Conservation (phyloP, 768 basidiomycete genomes). For the Termitomyces sp. region DNA sequence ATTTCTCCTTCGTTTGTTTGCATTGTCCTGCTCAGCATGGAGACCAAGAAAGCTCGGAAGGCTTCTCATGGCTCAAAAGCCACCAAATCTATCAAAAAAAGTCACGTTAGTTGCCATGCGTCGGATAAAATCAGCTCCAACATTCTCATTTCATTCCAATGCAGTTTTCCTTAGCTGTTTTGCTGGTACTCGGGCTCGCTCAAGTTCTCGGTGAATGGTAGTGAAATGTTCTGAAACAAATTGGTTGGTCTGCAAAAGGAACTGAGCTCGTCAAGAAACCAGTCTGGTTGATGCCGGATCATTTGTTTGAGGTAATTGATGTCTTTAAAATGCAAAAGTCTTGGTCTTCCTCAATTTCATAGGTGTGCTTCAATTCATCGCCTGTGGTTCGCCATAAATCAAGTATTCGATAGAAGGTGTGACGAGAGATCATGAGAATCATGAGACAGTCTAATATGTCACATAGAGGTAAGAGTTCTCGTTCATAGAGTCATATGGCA, state of each 20-base stretch:
- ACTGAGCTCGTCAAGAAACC: no score
- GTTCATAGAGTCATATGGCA: no score
- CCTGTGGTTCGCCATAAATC: no score
- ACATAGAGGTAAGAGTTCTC: no score
- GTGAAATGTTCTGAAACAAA: background rate
- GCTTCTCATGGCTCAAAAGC: background rate
- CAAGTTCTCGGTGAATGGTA: background rate
- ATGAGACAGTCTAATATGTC: no score
- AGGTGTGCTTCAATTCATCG: no score
- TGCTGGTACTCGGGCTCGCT: background rate
- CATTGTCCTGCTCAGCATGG: background rate
- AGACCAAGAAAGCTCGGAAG: background rate
- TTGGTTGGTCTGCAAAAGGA: background rate
- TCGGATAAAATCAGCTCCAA: no score
- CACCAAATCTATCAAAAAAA: background rate
- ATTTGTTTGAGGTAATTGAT: no score
- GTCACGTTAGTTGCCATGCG: background rate
- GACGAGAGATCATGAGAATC: no score
- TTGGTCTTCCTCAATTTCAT: background rate
- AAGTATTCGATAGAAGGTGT: no score
- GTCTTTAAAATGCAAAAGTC: background rate
- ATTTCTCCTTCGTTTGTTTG: background rate
- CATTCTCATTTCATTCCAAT: background rate
- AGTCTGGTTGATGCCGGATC: no score
- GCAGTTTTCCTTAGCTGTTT: background rate